Percentiles rank a stretch among this genome's conserved stretches.
phyloP scores from a whole-genome alignment of 1,284 basidiomycete species.

The Leccinum variabile region DNA sequence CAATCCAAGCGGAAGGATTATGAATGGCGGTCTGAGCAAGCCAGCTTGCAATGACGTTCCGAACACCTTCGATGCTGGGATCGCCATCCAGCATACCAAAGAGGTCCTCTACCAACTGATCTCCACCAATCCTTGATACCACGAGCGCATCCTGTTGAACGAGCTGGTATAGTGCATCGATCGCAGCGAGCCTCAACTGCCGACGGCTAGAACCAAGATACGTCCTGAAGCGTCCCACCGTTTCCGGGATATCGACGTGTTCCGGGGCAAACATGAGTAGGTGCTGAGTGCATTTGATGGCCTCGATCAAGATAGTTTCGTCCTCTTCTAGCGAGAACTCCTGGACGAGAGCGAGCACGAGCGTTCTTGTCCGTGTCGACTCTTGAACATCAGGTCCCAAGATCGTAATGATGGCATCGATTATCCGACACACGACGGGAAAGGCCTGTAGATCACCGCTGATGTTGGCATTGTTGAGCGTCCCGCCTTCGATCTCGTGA shows the following conservation, averaged over 20 bases:
- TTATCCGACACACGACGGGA: slow-evolving; percentile 87
- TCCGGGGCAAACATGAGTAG: slow-evolving; percentile 94
- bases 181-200: slow-evolving; percentile 89
- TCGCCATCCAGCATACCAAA: slow-evolving; percentile 95
- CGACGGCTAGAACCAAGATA: slow-evolving; percentile 79
- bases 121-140: slow-evolving; percentile 93
- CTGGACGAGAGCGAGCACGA: slow-evolving; percentile 84
- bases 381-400: slow-evolving; percentile 96
- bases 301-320: slow-evolving; percentile 88
- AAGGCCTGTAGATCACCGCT: slow-evolving; percentile 91
- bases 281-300: slow-evolving; percentile 94
- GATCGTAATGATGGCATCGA: slow-evolving; percentile 91
- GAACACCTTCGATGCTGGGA: slow-evolving; percentile 90
- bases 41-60: slow-evolving; percentile 94
- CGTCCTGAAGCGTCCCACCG: slow-evolving; percentile 73
- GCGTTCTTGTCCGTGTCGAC: slow-evolving; percentile 73
- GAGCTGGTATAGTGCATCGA: slow-evolving; percentile 95
- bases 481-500: slow-evolving; percentile 94
- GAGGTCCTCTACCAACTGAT: slow-evolving; percentile 90
- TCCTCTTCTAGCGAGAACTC: slow-evolving; percentile 87
- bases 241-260: slow-evolving; percentile 75
- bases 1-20: slow-evolving; percentile 97
- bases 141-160: slow-evolving; percentile 92
- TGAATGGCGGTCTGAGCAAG: slow-evolving; percentile 90
- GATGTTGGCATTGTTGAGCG: slow-evolving; percentile 79